Percentiles rank a stretch among this genome's conserved stretches.
These are phyloP conservation scores for Picochlorum sp. DNA, from an alignment of 139 green algal species.

Conservation along the genomic window DNA sequence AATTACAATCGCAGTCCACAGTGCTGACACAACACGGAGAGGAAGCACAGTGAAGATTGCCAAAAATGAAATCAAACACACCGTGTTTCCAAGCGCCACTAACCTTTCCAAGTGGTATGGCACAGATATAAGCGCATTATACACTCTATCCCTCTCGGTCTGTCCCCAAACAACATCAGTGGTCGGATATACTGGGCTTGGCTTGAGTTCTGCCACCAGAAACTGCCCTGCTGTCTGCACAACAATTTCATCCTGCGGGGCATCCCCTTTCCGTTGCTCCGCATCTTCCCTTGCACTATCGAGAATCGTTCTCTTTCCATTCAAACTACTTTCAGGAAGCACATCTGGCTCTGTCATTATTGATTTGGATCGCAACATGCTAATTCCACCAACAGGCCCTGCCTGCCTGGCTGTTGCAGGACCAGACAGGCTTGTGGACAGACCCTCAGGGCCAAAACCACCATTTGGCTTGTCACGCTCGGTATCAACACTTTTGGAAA, in stretches of 20 bases:
- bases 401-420: too few species aligned
- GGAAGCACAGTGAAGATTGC: conserved; percentile 66
- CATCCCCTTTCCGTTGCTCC: too few species aligned
- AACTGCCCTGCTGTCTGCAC: conserved; percentile 11
- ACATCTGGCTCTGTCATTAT: neutral
- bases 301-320: too few species aligned
- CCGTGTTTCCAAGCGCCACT: conserved; percentile 52
- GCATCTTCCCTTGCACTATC: too few species aligned
- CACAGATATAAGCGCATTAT: conserved; percentile 78
- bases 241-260: neutral
- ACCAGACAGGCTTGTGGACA: too few species aligned
- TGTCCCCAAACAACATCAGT: conserved; percentile 60
- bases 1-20: conserved; percentile 4
- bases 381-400: too few species aligned
- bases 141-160: conserved; percentile 65
- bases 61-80: conserved; percentile 71
- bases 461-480: too few species aligned
- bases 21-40: conserved; percentile 27
- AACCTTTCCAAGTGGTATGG: conserved; percentile 81
- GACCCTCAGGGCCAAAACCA: too few species aligned
- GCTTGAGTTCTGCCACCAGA: conserved; percentile 11
- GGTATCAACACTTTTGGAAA: too few species aligned
- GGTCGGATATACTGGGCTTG: conserved; percentile 26
- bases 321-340: neutral
- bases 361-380: too few species aligned